Evolutionary conservation across 1,284 basidiomycete species (phyloP), one percentile per base, ranked within the genome.

Genomic region (Moniliophthora roreri): DNA sequence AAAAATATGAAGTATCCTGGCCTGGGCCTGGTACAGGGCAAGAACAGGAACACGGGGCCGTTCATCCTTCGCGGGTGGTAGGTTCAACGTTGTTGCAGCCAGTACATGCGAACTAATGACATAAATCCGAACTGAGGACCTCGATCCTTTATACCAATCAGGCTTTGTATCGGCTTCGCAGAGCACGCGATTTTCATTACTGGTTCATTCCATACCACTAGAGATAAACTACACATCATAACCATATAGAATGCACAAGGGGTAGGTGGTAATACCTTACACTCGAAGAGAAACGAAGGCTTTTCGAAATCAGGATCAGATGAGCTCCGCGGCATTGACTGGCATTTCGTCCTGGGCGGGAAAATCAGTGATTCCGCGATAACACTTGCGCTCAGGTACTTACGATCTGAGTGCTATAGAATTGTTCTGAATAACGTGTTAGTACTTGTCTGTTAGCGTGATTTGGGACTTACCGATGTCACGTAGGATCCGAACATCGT

Each of bases 351-450:
- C 92, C 89, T 91, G 62, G 13, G 56, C 60, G 57, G 26, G 45
- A 40, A 54, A 45, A 26, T 16, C 24, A 11, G 36, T 55, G 26
- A 48, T 37, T 38, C 37, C 52, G 41, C 11, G 38, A 37, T 35
- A 48, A 72, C 80, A 69, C 69, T 91, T 89, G 64, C 95, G n/a
- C 94, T 65, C 93, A 91, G 57, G 89, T 91, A 71, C 87, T 87
- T 70, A 91, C 89, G 65, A 95, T 94, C 65, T 94, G 91, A 57
- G 90, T 91, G 71, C 87, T 88, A 71, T 92, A 91, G 74, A 87
- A 92, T 82, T 89, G 86, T 76, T 92, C 89, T 90, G 56, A 36
- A 57, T 60, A 32, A 58, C 37, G 39, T 16, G 48, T 60, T 42
- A 61, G 53, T 40, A 18, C n/a, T 57, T 58, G 57, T 62, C 13